Evolutionary conservation across 1,139 yeast species (phyloP).

Genomic region (Suhomyces wounanorum): DNA sequence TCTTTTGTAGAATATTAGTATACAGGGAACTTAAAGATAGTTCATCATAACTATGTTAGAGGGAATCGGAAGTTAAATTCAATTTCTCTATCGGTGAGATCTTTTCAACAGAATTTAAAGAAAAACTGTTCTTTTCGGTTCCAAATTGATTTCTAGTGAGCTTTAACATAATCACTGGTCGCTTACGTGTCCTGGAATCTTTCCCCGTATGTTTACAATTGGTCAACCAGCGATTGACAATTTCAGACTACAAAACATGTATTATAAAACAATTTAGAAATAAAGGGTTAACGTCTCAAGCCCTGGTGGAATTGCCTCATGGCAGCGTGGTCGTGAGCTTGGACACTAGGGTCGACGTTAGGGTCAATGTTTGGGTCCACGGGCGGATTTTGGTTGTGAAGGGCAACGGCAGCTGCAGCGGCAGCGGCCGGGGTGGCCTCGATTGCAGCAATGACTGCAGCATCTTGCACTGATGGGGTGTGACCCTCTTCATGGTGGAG

Average conservation of each 20-base stretch:
- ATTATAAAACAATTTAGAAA: slow-evolving; percentile 13
- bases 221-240: too few relatives aligned
- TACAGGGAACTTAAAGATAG: too few relatives aligned
- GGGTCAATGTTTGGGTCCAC: slow-evolving; percentile 49
- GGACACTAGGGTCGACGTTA: slow-evolving; percentile 48
- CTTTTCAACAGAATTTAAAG: too few relatives aligned
- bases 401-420: slow-evolving; percentile 33
- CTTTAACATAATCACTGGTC: too few relatives aligned
- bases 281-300: slow-evolving; percentile 15
- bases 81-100: too few relatives aligned
- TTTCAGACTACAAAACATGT: slow-evolving; percentile 4
- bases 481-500: slow-evolving; percentile 28
- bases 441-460: slow-evolving; percentile 51
- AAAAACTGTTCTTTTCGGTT: too few relatives aligned
- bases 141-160: too few relatives aligned
- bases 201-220: too few relatives aligned
- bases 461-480: slow-evolving; percentile 43
- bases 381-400: slow-evolving; percentile 33
- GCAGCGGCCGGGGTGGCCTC: slow-evolving; percentile 44
- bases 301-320: slow-evolving; percentile 16
- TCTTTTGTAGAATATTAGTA: too few relatives aligned
- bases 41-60: too few relatives aligned
- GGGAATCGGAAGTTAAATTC: too few relatives aligned
- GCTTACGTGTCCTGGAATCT: too few relatives aligned
- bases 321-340: slow-evolving; percentile 46